These are phyloP conservation scores for Paramecium sexaurelia DNA, from an alignment of 73 alveolate genomes.

Conservation along the genomic window DNA sequence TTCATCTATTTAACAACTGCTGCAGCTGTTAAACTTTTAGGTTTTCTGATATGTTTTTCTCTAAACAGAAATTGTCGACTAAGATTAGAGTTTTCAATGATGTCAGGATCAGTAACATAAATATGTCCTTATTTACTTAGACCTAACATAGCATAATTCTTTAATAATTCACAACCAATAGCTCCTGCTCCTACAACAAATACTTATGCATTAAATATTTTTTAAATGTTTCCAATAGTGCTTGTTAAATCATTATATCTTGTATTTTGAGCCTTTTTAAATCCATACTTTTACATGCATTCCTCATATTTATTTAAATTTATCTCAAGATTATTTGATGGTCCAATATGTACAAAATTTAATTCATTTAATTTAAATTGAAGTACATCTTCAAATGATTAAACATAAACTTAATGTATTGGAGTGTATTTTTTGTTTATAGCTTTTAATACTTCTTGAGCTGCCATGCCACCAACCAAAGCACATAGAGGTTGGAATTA, in stretches of 20 bases:
- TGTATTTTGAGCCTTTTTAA: background rate
- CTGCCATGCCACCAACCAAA: slow-evolving; percentile 89
- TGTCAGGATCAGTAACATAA: slow-evolving; percentile 92
- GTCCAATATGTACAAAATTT: background rate
- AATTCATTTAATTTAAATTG: background rate
- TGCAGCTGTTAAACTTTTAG: slow-evolving; percentile 92
- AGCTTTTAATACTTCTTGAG: slow-evolving; percentile 91
- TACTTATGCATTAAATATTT: slow-evolving; percentile 69
- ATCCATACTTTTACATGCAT: background rate
- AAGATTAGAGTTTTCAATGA: slow-evolving; percentile 97
- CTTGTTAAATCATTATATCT: background rate
- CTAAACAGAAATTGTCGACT: slow-evolving; percentile 98
- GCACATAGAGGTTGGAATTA: slow-evolving; percentile 76
- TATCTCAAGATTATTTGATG: background rate
- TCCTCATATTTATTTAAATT: background rate
- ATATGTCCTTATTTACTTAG: slow-evolving; percentile 78
- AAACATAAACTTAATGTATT: slow-evolving; percentile 70
- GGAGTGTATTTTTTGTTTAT: slow-evolving; percentile 91
- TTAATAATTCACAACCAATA: slow-evolving; percentile 99
- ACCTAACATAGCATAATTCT: slow-evolving; percentile 94
- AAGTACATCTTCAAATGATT: background rate
- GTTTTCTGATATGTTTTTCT: slow-evolving; percentile 74
- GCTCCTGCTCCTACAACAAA: slow-evolving; percentile 99
- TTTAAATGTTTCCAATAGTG: background rate
- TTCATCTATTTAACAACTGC: slow-evolving; percentile 92